phyloP scores from a whole-genome alignment of 805 yeast genomes.

The Tetrapisispora phaffii region DNA sequence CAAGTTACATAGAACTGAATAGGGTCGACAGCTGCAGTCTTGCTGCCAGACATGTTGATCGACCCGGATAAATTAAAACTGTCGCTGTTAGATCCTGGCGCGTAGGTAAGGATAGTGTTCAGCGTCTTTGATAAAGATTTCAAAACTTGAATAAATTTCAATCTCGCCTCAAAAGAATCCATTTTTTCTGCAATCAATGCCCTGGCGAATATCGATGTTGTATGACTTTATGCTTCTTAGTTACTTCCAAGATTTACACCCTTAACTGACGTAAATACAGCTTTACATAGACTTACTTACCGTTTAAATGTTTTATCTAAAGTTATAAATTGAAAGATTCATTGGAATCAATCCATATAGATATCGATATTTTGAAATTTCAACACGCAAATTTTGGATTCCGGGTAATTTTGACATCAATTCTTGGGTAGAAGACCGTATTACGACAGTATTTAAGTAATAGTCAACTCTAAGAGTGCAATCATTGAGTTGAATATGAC shows the following conservation, averaged over 20 bases:
- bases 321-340: no score
- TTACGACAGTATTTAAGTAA: no score
- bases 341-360: neutral
- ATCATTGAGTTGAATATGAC: no score
- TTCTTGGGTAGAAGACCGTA: no score
- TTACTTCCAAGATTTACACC: neutral
- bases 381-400: no score
- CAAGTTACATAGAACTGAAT: slow-evolving; percentile 23
- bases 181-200: no score
- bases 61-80: neutral
- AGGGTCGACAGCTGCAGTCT: slow-evolving; percentile 11
- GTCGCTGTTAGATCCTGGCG: slow-evolving; percentile 29
- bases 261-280: neutral
- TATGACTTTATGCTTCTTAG: no score
- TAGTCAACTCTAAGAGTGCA: no score
- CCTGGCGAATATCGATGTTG: no score
- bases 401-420: no score
- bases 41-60: slow-evolving; percentile 28
- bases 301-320: no score
- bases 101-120: neutral
- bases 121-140: slow-evolving; percentile 49
- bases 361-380: neutral
- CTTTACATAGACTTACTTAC: no score
- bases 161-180: slow-evolving; percentile 85
- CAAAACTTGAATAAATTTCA: slow-evolving; percentile 61